These are phyloP conservation scores for Urostyla sp. DNA, from an alignment of 73 alveolate genomes.

Conservation along the genomic window DNA sequence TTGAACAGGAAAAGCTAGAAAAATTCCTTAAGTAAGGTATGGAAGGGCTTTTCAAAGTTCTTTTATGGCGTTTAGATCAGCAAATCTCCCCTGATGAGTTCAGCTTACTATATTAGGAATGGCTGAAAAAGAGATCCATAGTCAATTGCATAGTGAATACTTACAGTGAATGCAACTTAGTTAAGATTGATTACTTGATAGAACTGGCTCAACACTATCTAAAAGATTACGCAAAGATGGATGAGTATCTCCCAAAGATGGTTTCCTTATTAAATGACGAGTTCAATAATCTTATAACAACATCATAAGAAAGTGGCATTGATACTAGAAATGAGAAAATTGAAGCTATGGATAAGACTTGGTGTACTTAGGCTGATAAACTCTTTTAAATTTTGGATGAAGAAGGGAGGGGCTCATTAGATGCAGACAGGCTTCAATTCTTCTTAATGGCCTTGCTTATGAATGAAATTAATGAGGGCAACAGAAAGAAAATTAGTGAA, in stretches of 20 bases:
- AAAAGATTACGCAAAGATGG: not conserved
- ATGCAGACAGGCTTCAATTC: conserved; percentile 26
- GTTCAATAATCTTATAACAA: not conserved
- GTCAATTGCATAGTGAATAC: not conserved
- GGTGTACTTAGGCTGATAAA: conserved; percentile 31
- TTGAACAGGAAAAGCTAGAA: not conserved
- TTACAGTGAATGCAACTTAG: not conserved
- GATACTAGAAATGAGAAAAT: conserved; percentile 5
- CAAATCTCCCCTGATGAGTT: conserved; percentile 24
- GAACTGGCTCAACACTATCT: conserved; percentile 10
- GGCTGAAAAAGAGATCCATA: conserved; percentile 31
- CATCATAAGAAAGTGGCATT: not conserved
- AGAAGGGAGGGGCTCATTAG: conserved; percentile 5
- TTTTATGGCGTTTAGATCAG: conserved; percentile 18
- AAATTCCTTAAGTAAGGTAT: conserved; percentile 4
- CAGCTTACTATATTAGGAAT: conserved; percentile 12
- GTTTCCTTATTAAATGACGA: not conserved
- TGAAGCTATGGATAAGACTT: not conserved
- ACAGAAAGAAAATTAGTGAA: conserved; percentile 18
- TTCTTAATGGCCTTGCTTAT: conserved; percentile 44
- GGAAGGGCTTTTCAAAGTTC: conserved; percentile 52
- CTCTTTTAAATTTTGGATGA: conserved; percentile 2
- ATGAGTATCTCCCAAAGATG: conserved; percentile 5
- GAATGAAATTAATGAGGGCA: conserved; percentile 27
- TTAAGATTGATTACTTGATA: not conserved